phyloP scores from a whole-genome alignment of 176 grass and related monocot genomes.

The Microstegium vimineum region DNA sequence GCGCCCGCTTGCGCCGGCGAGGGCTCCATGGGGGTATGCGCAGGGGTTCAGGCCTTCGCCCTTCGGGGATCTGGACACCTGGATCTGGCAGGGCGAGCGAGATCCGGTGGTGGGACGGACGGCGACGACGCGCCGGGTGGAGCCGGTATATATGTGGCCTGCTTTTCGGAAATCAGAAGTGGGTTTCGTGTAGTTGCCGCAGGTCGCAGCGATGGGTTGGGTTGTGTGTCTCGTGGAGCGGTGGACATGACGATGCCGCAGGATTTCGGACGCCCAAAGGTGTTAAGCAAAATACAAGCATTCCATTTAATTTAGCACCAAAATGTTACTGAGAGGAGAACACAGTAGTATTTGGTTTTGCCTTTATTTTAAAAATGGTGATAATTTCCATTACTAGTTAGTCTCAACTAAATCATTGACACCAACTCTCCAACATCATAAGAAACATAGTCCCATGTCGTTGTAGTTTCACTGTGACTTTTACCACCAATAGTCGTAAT shows the following conservation, averaged over 20 bases:
- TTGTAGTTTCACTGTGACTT: too few relatives aligned
- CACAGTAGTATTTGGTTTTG: neutral
- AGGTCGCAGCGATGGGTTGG: neutral
- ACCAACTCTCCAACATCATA: too few relatives aligned
- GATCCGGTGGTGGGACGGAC: constrained; percentile 20
- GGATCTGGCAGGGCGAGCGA: constrained; percentile 36
- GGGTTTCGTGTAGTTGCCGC: constrained; percentile 27
- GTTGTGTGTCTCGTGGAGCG: neutral
- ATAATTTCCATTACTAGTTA: too few relatives aligned
- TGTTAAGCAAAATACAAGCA: too few relatives aligned
- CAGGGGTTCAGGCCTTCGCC: neutral
- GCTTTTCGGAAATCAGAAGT: constrained; percentile 13
- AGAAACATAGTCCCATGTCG: too few relatives aligned
- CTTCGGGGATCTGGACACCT: constrained; percentile 23
- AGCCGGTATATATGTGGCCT: constrained; percentile 22
- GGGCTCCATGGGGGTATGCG: constrained; percentile 34
- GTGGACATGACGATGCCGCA: neutral
- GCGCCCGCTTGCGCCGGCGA: constrained; percentile 41
- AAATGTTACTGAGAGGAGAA: neutral
- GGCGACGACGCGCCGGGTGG: constrained; percentile 20
- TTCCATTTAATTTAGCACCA: too few relatives aligned
- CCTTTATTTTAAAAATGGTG: too few relatives aligned
- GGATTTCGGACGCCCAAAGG: neutral
- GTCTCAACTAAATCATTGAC: too few relatives aligned
- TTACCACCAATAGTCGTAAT: too few relatives aligned